Conservation (phyloP, 129 eudicot genomes). For the Flaveria brownii region DNA sequence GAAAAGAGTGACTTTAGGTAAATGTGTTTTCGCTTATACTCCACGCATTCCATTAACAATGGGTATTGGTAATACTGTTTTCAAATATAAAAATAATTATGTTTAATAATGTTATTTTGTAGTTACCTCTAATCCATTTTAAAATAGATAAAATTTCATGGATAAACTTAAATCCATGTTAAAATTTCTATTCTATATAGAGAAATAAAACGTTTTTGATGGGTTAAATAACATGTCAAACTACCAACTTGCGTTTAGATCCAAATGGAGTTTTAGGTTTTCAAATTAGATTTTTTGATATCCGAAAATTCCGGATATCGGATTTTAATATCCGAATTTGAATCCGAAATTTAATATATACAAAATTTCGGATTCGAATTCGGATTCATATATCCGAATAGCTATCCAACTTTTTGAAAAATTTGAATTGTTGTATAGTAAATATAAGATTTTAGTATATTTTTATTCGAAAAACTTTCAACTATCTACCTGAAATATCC, state of each 20-base stretch:
- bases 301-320: too few relatives aligned
- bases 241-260: background rate
- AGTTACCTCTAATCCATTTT: background rate
- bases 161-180: background rate
- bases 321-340: too few relatives aligned
- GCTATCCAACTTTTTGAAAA: too few relatives aligned
- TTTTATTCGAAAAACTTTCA: too few relatives aligned
- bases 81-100: background rate
- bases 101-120: background rate
- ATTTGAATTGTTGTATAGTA: too few relatives aligned
- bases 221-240: background rate
- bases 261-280: background rate
- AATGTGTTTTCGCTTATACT: constrained; percentile 39
- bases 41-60: constrained; percentile 30
- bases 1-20: constrained; percentile 36
- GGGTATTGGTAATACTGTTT: constrained; percentile 7
- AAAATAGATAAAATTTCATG: background rate
- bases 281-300: too few relatives aligned
- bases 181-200: background rate
- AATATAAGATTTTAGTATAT: too few relatives aligned
- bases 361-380: too few relatives aligned
- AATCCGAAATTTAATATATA: too few relatives aligned
- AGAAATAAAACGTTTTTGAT: background rate
- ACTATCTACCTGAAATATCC: too few relatives aligned
- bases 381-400: too few relatives aligned